Conservation (phyloP, 495 filamentous ascomycete genomes). For the Lophium mytilinum region DNA sequence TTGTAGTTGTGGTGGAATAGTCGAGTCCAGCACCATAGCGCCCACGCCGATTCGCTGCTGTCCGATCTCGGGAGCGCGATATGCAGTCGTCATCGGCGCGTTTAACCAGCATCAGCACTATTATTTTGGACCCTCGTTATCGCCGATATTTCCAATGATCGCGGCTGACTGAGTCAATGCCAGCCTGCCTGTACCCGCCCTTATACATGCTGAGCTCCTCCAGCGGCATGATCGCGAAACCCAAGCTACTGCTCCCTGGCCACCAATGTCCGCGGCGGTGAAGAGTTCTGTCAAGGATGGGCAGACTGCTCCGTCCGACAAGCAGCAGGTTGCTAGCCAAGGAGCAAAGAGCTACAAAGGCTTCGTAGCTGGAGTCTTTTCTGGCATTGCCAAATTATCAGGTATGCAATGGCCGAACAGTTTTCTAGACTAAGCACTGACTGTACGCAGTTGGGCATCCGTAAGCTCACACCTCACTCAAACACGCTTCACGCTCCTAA, state of each 20-base stretch:
- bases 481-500: neutral
- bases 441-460: slow-evolving; percentile 55
- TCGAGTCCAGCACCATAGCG: neutral
- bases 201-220: neutral
- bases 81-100: neutral
- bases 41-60: too few species aligned
- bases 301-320: slow-evolving; percentile 1
- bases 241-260: neutral
- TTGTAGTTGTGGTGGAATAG: neutral
- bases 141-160: too few species aligned
- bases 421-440: neutral
- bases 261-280: slow-evolving; percentile 20
- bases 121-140: too few species aligned
- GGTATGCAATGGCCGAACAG: slow-evolving; percentile 45
- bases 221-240: neutral
- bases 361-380: slow-evolving; percentile 90
- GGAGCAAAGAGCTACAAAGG: slow-evolving; percentile 61
- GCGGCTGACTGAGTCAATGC: neutral
- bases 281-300: slow-evolving; percentile 4
- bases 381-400: slow-evolving; percentile 81
- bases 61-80: neutral
- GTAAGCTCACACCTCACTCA: slow-evolving; percentile 30
- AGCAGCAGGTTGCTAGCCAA: slow-evolving; percentile 5
- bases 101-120: neutral
- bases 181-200: neutral